Percentiles rank a stretch among this genome's conserved stretches.
These are phyloP conservation scores for Mollisiaceae sp. DNA, from an alignment of 2,329 filamentous ascomycete species.

Conservation along the genomic window DNA sequence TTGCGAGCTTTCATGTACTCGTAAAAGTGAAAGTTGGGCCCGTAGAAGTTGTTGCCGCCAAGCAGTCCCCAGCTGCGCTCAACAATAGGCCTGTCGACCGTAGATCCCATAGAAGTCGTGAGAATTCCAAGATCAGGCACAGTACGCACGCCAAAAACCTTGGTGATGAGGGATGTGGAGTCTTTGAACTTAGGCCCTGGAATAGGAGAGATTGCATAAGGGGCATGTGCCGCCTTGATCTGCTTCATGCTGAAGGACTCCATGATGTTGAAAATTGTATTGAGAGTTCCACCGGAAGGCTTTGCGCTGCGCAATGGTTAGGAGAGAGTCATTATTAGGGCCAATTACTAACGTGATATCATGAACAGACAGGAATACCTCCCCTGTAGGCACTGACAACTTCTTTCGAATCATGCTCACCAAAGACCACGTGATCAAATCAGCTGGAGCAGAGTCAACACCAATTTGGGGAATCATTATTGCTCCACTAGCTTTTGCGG, in stretches of 20 bases:
- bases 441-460: slow-evolving; percentile 66
- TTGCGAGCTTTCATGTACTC: slow-evolving; percentile 59
- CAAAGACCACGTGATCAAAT: slow-evolving; percentile 61
- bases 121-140: slow-evolving; percentile 60
- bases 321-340: slow-evolving; percentile 3
- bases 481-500: slow-evolving; percentile 59
- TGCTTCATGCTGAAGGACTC: slow-evolving; percentile 58
- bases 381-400: slow-evolving; percentile 54
- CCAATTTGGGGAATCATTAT: slow-evolving; percentile 66
- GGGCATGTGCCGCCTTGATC: slow-evolving; percentile 51
- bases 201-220: slow-evolving; percentile 64
- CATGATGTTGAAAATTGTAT: slow-evolving; percentile 66
- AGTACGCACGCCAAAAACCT: slow-evolving; percentile 54
- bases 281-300: slow-evolving; percentile 70
- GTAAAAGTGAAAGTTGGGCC: slow-evolving; percentile 63
- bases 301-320: slow-evolving; percentile 46
- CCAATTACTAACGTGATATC: slow-evolving; percentile 46
- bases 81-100: slow-evolving; percentile 59
- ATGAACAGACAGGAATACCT: slow-evolving; percentile 58
- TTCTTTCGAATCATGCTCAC: slow-evolving; percentile 54
- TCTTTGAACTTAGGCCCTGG: slow-evolving; percentile 42
- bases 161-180: slow-evolving; percentile 48
- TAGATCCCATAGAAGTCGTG: slow-evolving; percentile 56
- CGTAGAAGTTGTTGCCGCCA: slow-evolving; percentile 56
- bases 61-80: slow-evolving; percentile 67